Base-by-base conservation (phyloP, 1,284 basidiomycete genomes). In the Polyporus tsugae region DNA sequence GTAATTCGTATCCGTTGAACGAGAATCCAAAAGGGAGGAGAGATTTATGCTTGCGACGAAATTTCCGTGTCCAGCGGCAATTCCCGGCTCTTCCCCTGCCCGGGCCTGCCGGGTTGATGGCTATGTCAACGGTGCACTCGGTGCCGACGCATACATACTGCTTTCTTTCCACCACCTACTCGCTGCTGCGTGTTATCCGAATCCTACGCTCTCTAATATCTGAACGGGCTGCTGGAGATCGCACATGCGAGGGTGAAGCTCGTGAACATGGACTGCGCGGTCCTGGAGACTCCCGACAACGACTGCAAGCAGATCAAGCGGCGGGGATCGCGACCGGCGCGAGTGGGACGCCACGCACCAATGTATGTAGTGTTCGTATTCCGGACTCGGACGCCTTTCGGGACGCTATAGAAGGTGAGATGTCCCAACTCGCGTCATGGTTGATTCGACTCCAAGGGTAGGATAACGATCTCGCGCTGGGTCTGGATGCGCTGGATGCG, bases 301-400 rank as follows among this genome's bases (percentile, higher is more conserved):
- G 29, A 29, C 29, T 29, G 29, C 29, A 29, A 29, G 29, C 29
- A 29, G 1, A 29, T 29, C 1, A 29, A 29, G 29, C 2, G 29
- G 29, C 29, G 2, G 29, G 2, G 29, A 29, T 29, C 29, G 29
- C 29, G 29, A 29, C 59, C 70, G 76, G 15, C 74, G 78, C 7
- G 66, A 62, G n/a, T 93, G 92, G 91, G 89, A 92, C 72, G 81
- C 86, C 1, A 95, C 95, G 0, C 94, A 95, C 10, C 86, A 88
- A 35, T 75, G 92, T 91, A 2, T 93, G 93, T 0, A 95, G 94
- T 75, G 89, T 95, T 53, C 91, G 95, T 35, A 93, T 96, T 10
- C 95, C 95, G 0, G 95, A 96, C 75, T 95, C 95, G 0, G 95
- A 96, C 75, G 88, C 93, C 62, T 91, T 90, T 2, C 97, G 95